Evolutionary conservation across 2,329 filamentous ascomycete genomes (phyloP).

Genomic region (Sporothrix phasma): DNA sequence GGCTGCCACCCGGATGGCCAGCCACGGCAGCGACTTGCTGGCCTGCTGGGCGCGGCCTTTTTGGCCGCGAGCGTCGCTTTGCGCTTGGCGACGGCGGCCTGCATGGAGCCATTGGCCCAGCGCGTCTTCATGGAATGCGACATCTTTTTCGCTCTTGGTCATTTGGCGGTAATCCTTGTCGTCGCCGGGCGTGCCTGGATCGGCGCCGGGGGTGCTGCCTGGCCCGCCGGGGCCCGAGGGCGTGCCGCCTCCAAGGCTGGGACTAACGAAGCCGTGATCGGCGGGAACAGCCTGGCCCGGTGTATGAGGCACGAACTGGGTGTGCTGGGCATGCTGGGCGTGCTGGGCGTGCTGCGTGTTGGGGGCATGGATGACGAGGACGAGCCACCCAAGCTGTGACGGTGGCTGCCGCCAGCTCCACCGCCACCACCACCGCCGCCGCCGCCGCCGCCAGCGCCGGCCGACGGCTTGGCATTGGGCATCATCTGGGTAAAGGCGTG

Average conservation of each 20-base stretch:
- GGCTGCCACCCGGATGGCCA: background rate
- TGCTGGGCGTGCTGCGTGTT: background rate
- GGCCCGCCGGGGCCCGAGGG: background rate
- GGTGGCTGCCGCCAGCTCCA: background rate
- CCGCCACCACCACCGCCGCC: background rate
- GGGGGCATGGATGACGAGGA: background rate
- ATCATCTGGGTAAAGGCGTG: slow-evolving; percentile 20
- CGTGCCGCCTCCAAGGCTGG: background rate
- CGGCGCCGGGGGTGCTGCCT: background rate
- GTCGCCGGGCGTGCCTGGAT: slow-evolving; percentile 8
- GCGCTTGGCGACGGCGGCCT: slow-evolving; percentile 48
- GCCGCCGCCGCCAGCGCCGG: too few relatives aligned
- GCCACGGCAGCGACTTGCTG: slow-evolving; percentile 9
- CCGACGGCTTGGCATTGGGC: slow-evolving; percentile 3
- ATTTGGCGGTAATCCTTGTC: slow-evolving; percentile 51
- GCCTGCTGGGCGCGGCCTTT: slow-evolving; percentile 30
- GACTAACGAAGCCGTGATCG: background rate
- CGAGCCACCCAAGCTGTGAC: background rate
- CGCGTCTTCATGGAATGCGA: slow-evolving; percentile 54
- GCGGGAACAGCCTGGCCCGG: background rate
- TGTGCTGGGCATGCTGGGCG: too few relatives aligned
- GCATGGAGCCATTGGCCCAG: slow-evolving; percentile 53
- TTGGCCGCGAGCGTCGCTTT: slow-evolving; percentile 51
- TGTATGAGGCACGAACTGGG: slow-evolving; percentile 17
- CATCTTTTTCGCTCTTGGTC: slow-evolving; percentile 58